phyloP scores from a whole-genome alignment of 805 yeast genomes.

The Schizosaccharomyces cryophilus region DNA sequence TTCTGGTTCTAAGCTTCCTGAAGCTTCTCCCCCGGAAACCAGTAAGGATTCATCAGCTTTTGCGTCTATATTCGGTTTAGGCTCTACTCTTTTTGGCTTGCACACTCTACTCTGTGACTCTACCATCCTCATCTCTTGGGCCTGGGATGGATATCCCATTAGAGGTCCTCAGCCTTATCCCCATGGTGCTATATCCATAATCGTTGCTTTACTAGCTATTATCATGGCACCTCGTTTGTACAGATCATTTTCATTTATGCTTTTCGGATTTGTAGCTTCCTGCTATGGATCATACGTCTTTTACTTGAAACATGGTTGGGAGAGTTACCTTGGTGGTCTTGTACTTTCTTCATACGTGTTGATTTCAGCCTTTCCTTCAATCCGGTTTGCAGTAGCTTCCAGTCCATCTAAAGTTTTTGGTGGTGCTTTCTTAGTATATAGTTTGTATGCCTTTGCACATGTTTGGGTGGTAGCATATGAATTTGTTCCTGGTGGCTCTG shows the following conservation, averaged over 20 bases:
- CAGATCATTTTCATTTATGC: neutral
- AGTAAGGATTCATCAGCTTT: conserved; percentile 11
- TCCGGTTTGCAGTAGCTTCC: conserved; percentile 13
- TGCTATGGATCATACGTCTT: conserved; percentile 27
- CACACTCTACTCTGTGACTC: conserved; percentile 64
- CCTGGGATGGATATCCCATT: conserved; percentile 90
- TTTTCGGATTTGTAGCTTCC: conserved; percentile 14
- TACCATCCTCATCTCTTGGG: conserved; percentile 71
- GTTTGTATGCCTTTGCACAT: conserved; percentile 46
- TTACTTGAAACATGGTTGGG: conserved; percentile 36
- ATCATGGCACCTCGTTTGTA: conserved; percentile 17
- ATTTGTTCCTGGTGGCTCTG: conserved; percentile 82
- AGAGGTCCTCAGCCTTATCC: conserved; percentile 71
- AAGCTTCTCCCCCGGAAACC: conserved; percentile 5
- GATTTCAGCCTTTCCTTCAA: conserved; percentile 15
- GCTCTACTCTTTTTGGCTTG: conserved; percentile 44
- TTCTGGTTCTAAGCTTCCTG: conserved; percentile 7
- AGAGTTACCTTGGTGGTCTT: conserved; percentile 52
- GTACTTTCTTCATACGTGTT: conserved; percentile 31
- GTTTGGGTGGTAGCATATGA: conserved; percentile 98
- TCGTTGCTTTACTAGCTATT: conserved; percentile 33
- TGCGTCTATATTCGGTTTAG: conserved; percentile 44
- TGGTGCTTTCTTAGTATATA: conserved; percentile 21
- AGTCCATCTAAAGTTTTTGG: conserved; percentile 26
- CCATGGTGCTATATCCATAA: conserved; percentile 42